These are phyloP conservation scores for Botrytis squamosa DNA, from an alignment of 2,329 filamentous ascomycete species.

Conservation along the genomic window DNA sequence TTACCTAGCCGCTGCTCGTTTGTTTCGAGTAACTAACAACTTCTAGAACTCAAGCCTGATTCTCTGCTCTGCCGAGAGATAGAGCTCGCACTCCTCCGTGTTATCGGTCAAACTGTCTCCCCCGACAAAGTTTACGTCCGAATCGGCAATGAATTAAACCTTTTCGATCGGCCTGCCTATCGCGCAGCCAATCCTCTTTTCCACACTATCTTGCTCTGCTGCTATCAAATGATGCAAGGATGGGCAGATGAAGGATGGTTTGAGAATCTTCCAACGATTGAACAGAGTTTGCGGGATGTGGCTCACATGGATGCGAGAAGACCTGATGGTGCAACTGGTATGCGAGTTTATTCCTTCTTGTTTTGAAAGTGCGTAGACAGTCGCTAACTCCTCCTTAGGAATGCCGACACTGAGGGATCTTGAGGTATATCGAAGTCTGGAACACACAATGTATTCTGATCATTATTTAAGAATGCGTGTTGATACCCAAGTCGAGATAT, in stretches of 20 bases:
- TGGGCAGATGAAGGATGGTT: not conserved
- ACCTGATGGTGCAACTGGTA: not conserved
- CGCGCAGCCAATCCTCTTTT: not conserved
- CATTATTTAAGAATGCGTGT: not conserved
- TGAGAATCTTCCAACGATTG: not conserved
- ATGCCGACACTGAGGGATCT: not conserved
- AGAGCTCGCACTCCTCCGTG: not conserved
- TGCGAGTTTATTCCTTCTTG: not conserved
- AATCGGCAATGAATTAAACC: not conserved
- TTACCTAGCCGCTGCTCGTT: rapidly evolving
- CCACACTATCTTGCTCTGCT: not conserved
- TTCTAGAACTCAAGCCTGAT: not conserved
- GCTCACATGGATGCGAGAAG: not conserved
- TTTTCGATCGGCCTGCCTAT: not conserved
- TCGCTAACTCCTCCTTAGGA: not conserved
- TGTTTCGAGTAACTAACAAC: not conserved
- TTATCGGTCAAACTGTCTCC: not conserved
- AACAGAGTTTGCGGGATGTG: not conserved
- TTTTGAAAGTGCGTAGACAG: too few species aligned
- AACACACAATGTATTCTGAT: not conserved
- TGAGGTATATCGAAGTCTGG: not conserved
- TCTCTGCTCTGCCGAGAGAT: not conserved
- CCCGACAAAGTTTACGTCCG: not conserved
- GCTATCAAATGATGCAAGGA: not conserved
- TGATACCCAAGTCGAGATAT: not conserved